Base-by-base conservation (phyloP, 225 moss, liverwort and hornwort species). In the Bryoerythrophyllum caledonicum region DNA sequence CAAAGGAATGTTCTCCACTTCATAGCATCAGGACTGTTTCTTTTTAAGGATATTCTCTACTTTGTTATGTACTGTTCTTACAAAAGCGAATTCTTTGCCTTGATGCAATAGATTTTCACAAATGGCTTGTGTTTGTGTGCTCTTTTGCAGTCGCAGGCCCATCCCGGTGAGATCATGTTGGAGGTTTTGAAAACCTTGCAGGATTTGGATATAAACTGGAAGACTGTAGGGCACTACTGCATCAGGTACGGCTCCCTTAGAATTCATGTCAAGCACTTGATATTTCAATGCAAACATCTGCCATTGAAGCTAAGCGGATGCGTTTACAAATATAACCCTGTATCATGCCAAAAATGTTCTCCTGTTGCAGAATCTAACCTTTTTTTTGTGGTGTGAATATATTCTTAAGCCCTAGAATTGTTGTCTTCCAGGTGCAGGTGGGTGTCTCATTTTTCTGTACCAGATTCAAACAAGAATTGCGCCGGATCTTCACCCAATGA, bases 201-300 rank as follows among this genome's bases (percentile, higher is more conserved):
- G 14, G 76, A 67, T 38, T 61, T 81, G 66, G 81, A 72, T 57
- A 67, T 81, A 26, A 66, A 41, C 64, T 81, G 81, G 81, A 76
- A 81, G 51, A 61, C 8, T 10, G 16, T 76, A 19, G 81, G 76
- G n/a, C 59, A 72, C n/a, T 81, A 81, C 59, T 81, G 61, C 23
- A 38, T 74, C 63, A 64, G 74, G 74, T 74, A 53, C 59, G 6
- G 26, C 14, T 51, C 35, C 35, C 41, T 48, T 30, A 28, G 41
- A n/a, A 75, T 38, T 23, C 12, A 34, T 23, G 46, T 59, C 57
- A 17, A 70, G 16, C 17, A 17, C 37, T 37, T 37, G 37, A 7
- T 37, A 7, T 37, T 37, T 37, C 8, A 37, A 37, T 37, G 8
- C 37, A 37, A 37, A 37, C 7, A 37, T 37, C 37, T 37, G 6